These are phyloP conservation scores for Neoarthrinium moseri DNA, from an alignment of 2,329 filamentous ascomycete genomes.

Conservation along the genomic window DNA sequence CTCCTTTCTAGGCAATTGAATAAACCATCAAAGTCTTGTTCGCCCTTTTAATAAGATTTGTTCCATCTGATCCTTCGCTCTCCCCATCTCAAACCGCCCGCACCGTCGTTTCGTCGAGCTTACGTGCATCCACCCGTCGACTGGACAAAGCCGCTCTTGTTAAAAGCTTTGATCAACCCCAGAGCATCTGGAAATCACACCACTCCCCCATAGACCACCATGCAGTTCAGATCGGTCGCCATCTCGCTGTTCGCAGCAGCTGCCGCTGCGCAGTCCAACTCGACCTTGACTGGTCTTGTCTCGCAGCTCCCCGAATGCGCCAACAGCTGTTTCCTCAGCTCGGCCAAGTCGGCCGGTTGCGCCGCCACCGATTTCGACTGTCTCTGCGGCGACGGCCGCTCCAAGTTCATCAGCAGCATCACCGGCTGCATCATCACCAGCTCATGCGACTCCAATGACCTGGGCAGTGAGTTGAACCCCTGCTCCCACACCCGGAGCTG, in stretches of 20 bases:
- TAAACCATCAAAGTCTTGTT: no score
- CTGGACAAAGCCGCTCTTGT: no score
- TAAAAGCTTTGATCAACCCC: no score
- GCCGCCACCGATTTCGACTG: conserved; percentile 25
- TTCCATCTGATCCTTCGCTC: no score
- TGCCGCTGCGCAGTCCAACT: conserved; percentile 16
- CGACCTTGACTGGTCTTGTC: conserved; percentile 24
- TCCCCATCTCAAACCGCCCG: no score
- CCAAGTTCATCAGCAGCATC: conserved; percentile 21
- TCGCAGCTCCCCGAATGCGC: conserved; percentile 28
- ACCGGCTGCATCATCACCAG: conserved; percentile 18
- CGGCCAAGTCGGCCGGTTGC: conserved; percentile 22
- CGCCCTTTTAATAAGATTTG: no score
- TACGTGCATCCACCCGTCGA: no score
- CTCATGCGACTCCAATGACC: conserved; percentile 18
- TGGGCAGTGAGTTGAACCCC: conserved; percentile 20
- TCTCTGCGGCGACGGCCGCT: conserved; percentile 22
- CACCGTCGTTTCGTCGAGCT: no score
- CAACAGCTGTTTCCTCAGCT: conserved; percentile 18
- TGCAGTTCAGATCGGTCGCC: conserved; percentile 19
- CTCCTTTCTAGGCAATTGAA: no score
- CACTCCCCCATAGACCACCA: no score
- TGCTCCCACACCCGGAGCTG: neutral
- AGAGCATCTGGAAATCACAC: no score
- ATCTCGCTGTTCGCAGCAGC: conserved; percentile 22